A percentile compares a stretch with the other conserved stretches of the same genome.
Conservation (phyloP, 2,329 filamentous ascomycete species). For the Setomelanomma holmii region DNA sequence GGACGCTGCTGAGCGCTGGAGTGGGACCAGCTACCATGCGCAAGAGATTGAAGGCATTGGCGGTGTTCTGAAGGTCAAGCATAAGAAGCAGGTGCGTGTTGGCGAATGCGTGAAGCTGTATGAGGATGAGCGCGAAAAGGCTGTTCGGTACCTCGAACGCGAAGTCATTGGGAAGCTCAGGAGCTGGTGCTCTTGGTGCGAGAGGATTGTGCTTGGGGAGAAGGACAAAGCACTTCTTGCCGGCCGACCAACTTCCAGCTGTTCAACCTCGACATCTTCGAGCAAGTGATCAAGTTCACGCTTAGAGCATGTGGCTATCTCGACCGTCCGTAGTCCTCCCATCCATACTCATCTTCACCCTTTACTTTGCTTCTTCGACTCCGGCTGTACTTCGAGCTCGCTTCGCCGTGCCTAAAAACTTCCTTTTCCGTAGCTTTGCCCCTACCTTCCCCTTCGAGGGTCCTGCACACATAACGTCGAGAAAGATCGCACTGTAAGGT, state of each 20-base stretch:
- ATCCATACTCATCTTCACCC: too few relatives aligned
- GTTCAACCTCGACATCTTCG: constrained; percentile 25
- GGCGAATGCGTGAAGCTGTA: constrained; percentile 87
- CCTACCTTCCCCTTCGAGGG: too few relatives aligned
- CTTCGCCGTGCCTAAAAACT: too few relatives aligned
- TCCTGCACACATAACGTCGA: too few relatives aligned
- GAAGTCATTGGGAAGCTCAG: constrained; percentile 73
- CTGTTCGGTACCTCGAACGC: constrained; percentile 67
- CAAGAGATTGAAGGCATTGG: constrained; percentile 94
- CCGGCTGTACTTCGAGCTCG: too few relatives aligned
- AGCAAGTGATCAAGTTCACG: not conserved
- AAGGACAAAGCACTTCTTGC: constrained; percentile 48
- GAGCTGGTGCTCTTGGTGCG: constrained; percentile 95
- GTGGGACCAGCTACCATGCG: constrained; percentile 75
- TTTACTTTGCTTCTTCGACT: too few relatives aligned
- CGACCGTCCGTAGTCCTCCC: too few relatives aligned
- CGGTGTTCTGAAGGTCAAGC: constrained; percentile 84
- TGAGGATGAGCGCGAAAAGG: constrained; percentile 62
- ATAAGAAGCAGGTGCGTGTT: constrained; percentile 81
- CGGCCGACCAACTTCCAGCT: constrained; percentile 24
- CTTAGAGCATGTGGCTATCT: too few relatives aligned
- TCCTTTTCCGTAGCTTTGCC: too few relatives aligned
- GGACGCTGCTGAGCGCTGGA: constrained; percentile 53
- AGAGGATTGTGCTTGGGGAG: constrained; percentile 71
- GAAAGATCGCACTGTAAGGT: too few relatives aligned